Base-by-base conservation (phyloP, 164 flowering plant species). In the Nymphaea colorata region DNA sequence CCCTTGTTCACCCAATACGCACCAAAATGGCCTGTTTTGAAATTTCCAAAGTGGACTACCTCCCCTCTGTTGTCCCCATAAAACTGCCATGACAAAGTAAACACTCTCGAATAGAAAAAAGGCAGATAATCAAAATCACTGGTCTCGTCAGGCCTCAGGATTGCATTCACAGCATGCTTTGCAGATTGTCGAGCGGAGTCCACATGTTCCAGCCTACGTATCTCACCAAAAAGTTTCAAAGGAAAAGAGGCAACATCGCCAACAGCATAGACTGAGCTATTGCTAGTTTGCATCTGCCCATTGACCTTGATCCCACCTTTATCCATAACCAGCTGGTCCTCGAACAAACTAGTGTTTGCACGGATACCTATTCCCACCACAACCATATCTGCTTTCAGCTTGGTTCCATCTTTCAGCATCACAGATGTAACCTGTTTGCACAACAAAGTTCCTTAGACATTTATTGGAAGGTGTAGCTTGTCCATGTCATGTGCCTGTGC, bases 231-330 rank as follows among this genome's bases (percentile, higher is more conserved):
- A 41, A 86, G 76, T 78, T 88, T 87, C 75, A 94, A 85, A 5
- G 93, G 99, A 73, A 94, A 91, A 16, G 97, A 63, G 3, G 99
- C 96, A 59, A 94, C 99, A 73, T 94, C 99, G 42, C 99, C 97
- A 7, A 94, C 84, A n/a, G 97, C 99, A 69, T 87, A 94, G 43
- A 94, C 91, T 4, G 95, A 88, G 77, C 74, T 81, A 79, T 87
- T 82, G 84, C 96, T 94, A 17, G 99, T 78, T 69, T 91, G 99
- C 86, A 94, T 67, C 60, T 17, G 73, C 4, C 87, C 90, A 59
- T 90, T 88, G 59, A 91, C 99, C 77, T 88, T 94, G 77, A 94
- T 89, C n/a, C 99, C 97, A 57, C 97, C 96, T 68, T 94, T 88
- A 65, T 94, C 99, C 73, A 91, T 62, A 17, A 87, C 81, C 0